These are phyloP conservation scores for Lactarius deliciosus DNA, from an alignment of 768 basidiomycete species.

Conservation along the genomic window DNA sequence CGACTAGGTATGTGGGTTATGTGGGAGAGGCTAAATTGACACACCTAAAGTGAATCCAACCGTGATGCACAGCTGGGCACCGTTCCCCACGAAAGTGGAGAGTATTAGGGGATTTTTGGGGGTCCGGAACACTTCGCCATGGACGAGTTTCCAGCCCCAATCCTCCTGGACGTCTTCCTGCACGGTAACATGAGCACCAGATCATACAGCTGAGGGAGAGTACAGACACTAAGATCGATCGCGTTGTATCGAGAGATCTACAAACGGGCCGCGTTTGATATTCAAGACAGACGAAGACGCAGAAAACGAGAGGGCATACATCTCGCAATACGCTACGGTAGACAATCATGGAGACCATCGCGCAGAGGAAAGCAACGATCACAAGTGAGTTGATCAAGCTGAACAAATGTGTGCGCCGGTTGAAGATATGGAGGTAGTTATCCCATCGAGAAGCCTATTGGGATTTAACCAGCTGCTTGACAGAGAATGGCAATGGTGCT, in stretches of 20 bases:
- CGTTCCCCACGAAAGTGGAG: constrained; percentile 86
- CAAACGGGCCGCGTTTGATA: constrained; percentile 4
- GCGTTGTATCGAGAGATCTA: constrained; percentile 94
- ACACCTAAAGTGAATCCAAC: constrained; percentile 79
- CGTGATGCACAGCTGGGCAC: constrained; percentile 84
- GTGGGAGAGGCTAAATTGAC: constrained; percentile 16
- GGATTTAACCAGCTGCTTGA: not conserved
- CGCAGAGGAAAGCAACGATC: constrained; percentile 86
- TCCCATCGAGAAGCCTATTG: constrained; percentile 92
- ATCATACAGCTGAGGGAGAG: not conserved
- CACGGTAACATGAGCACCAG: not conserved
- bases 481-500: not conserved
- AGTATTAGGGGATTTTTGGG: constrained; percentile 76
- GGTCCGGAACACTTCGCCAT: constrained; percentile 92
- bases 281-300: not conserved
- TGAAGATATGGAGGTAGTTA: constrained; percentile 90
- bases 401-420: constrained; percentile 96
- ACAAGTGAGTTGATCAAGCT: constrained; percentile 90
- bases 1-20: not conserved
- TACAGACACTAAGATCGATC: constrained; percentile 78
- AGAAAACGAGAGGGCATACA: constrained; percentile 44
- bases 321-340: constrained; percentile 84
- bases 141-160: constrained; percentile 98
- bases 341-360: constrained; percentile 92
- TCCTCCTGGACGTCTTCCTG: constrained; percentile 97